Percentiles rank a stretch among this genome's conserved stretches.
These are phyloP conservation scores for Trichophyton mentagrophytes DNA, from an alignment of 2,329 filamentous ascomycete genomes.

Conservation along the genomic window DNA sequence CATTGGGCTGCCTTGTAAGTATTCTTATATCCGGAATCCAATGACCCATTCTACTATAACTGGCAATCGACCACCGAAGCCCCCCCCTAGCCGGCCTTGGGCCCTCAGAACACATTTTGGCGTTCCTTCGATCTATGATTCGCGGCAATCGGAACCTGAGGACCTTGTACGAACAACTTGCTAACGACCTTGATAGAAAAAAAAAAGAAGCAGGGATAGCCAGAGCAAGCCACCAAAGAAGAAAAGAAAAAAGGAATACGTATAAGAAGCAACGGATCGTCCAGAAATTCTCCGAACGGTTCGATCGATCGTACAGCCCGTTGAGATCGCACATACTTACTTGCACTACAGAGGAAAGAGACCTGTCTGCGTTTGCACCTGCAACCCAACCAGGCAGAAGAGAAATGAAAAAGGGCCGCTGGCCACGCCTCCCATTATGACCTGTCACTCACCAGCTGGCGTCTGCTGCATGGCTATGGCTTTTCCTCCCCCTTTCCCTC, in stretches of 20 bases:
- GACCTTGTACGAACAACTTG: not conserved
- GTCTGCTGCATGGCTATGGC: not conserved
- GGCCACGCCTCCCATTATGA: not conserved
- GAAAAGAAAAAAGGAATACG: not conserved
- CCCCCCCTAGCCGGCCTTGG: not conserved
- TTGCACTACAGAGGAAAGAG: no score
- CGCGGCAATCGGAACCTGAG: not conserved
- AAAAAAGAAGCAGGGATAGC: not conserved
- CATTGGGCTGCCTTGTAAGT: not conserved
- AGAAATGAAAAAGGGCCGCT: not conserved
- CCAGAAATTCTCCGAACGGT: not conserved
- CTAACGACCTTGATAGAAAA: not conserved
- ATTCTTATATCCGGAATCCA: not conserved
- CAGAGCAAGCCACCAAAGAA: not conserved
- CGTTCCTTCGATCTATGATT: not conserved
- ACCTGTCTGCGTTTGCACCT: no score
- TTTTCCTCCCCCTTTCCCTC: not conserved
- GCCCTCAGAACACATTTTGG: not conserved
- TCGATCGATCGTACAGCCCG: not conserved
- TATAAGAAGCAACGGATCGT: slow-evolving; percentile 1
- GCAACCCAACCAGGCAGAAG: not conserved
- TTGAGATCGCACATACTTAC: not conserved
- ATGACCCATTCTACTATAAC: not conserved
- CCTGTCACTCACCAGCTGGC: not conserved
- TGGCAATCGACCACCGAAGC: not conserved